These are phyloP conservation scores for Backusella parvicylindrica DNA, from an alignment of 192 early-diverging fungal species.

Conservation along the genomic window DNA sequence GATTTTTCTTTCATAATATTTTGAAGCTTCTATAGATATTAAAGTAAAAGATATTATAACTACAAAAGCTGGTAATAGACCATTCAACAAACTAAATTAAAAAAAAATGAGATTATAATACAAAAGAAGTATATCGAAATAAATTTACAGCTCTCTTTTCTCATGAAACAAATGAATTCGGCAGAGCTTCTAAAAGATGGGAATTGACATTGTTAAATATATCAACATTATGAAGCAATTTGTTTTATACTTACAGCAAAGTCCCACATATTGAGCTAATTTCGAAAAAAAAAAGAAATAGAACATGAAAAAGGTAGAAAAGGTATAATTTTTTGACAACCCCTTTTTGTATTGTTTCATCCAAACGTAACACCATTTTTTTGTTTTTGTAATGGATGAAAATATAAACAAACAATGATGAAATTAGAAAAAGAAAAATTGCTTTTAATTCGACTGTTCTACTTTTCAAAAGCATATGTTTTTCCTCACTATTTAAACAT, in stretches of 20 bases:
- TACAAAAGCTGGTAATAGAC: neutral
- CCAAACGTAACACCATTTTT: neutral
- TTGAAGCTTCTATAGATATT: neutral
- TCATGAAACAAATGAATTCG: constrained; percentile 45
- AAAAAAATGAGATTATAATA: neutral
- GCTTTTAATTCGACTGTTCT: neutral
- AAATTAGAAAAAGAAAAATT: neutral
- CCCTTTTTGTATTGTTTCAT: neutral
- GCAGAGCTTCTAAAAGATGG: neutral
- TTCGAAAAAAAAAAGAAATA: neutral
- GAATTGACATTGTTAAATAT: neutral
- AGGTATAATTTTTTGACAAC: neutral
- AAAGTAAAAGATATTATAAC: neutral
- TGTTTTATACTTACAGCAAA: neutral
- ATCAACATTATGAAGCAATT: neutral
- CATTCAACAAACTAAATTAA: neutral
- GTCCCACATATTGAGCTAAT: neutral
- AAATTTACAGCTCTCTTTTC: constrained; percentile 55
- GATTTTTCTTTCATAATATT: neutral
- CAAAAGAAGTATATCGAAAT: constrained; percentile 8
- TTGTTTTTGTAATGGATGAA: no score
- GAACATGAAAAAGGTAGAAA: neutral
- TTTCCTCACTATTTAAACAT: neutral
- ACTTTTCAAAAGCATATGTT: neutral
- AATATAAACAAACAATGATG: neutral